A percentile compares a stretch with the other conserved stretches of the same genome.
These are phyloP conservation scores for Cystobasidium pallidum DNA, from an alignment of 1,284 basidiomycete species.

Conservation along the genomic window DNA sequence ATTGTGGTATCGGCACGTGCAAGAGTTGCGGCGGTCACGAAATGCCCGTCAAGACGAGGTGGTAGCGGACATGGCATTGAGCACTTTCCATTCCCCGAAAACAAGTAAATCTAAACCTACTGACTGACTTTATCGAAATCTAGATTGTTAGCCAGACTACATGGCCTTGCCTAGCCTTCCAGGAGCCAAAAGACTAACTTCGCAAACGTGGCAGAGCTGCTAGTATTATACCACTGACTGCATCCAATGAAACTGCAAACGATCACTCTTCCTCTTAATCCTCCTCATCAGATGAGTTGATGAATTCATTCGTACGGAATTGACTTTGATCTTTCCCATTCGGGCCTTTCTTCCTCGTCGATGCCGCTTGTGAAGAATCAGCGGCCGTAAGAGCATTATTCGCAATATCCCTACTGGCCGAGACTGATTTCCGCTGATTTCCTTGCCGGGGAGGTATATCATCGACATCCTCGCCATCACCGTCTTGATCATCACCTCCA, in stretches of 20 bases:
- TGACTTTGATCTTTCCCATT: constrained; percentile 1
- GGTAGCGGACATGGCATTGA: neutral
- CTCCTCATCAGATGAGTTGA: constrained; percentile 19
- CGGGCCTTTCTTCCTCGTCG: neutral
- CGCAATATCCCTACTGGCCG: neutral
- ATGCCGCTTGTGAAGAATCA: neutral
- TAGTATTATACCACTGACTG: too few species aligned
- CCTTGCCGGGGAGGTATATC: neutral
- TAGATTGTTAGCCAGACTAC: too few species aligned
- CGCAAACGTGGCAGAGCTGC: neutral
- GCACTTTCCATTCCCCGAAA: neutral
- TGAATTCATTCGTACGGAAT: constrained; percentile 29
- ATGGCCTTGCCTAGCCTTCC: too few species aligned
- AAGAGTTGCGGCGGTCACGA: too few species aligned
- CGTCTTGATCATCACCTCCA: constrained; percentile 6
- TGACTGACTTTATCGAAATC: too few species aligned
- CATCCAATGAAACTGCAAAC: too few species aligned
- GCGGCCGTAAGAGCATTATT: constrained; percentile 19
- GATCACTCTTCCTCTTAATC: constrained; percentile 9
- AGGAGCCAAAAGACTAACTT: too few species aligned
- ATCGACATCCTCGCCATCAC: neutral
- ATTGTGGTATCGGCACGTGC: neutral
- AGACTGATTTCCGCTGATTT: neutral
- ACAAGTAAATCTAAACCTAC: too few species aligned
- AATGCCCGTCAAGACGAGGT: neutral